Conservation (phyloP, 805 yeast species). For the Candida michaelii region DNA sequence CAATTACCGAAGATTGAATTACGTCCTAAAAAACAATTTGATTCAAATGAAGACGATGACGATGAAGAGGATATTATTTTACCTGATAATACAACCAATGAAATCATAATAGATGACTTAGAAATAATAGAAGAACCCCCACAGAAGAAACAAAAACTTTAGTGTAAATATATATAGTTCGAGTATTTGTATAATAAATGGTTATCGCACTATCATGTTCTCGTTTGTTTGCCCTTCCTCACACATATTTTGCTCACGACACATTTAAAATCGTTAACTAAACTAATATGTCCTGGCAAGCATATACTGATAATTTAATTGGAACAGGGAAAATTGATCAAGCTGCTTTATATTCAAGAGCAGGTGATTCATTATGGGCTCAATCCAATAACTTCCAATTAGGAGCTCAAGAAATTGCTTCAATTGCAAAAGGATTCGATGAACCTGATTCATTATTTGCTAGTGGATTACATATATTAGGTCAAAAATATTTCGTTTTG, state of each 20-base stretch:
- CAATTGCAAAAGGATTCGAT: conserved; percentile 75
- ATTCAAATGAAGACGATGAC: conserved; percentile 4
- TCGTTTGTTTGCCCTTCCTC: neutral
- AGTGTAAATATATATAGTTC: neutral
- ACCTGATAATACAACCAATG: neutral
- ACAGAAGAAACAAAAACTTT: conserved; percentile 15
- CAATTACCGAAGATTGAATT: conserved; percentile 16
- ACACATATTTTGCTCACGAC: neutral
- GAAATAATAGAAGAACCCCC: conserved; percentile 21
- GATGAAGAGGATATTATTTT: conserved; percentile 5
- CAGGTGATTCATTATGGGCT: conserved; percentile 96
- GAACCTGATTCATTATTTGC: conserved; percentile 80
- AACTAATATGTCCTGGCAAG: conserved; percentile 47
- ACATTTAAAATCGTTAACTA: neutral
- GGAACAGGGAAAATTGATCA: conserved; percentile 86
- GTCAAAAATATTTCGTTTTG: conserved; percentile 83
- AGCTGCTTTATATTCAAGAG: conserved; percentile 91
- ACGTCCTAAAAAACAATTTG: conserved; percentile 15
- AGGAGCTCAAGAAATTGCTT: conserved; percentile 67
- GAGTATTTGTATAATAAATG: conserved; percentile 1
- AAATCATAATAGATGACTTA: conserved; percentile 2
- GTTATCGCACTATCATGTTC: neutral
- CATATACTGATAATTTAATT: conserved; percentile 91
- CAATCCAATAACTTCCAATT: conserved; percentile 66
- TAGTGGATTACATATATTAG: conserved; percentile 80